These are phyloP conservation scores for Epichloe gansuensis DNA, from an alignment of 2,329 filamentous ascomycete genomes.

Conservation along the genomic window DNA sequence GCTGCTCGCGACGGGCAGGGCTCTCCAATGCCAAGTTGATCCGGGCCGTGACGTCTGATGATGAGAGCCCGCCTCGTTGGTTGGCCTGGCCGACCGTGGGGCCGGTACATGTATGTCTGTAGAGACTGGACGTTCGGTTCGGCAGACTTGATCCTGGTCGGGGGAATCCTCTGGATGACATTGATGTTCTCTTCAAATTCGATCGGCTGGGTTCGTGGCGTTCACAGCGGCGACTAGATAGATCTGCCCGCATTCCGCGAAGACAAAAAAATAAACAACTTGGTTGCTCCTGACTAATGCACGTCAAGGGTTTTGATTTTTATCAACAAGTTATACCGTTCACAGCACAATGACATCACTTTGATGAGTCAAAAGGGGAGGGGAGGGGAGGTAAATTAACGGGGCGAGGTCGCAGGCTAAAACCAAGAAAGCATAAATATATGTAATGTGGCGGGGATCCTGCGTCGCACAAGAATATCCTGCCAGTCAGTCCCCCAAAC, in stretches of 20 bases:
- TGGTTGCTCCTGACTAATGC: too few species aligned
- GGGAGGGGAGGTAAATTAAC: too few species aligned
- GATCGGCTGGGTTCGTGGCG: background rate
- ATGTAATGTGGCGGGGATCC: too few species aligned
- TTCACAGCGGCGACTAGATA: background rate
- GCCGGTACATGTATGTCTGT: constrained; percentile 5
- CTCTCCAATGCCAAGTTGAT: constrained; percentile 11
- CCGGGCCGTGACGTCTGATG: constrained; percentile 10
- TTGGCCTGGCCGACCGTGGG: constrained; percentile 17
- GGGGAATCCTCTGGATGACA: constrained; percentile 19
- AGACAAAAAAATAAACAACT: too few species aligned
- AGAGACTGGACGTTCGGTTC: constrained; percentile 9
- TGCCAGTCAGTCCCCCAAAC: too few species aligned
- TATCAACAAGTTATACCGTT: too few species aligned
- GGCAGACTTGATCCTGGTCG: constrained; percentile 19
- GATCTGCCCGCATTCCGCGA: too few species aligned
- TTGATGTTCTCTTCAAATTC: constrained; percentile 7
- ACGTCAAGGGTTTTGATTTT: too few species aligned
- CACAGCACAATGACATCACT: background rate
- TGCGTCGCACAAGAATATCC: too few species aligned
- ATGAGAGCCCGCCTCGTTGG: constrained; percentile 9
- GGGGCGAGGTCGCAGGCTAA: too few species aligned
- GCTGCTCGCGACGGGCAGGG: constrained; percentile 11
- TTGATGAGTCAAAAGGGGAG: background rate
- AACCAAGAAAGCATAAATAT: too few species aligned